These are phyloP conservation scores for Globisporangium nodosum DNA, from an alignment of 352 stramenopile species.

Conservation along the genomic window DNA sequence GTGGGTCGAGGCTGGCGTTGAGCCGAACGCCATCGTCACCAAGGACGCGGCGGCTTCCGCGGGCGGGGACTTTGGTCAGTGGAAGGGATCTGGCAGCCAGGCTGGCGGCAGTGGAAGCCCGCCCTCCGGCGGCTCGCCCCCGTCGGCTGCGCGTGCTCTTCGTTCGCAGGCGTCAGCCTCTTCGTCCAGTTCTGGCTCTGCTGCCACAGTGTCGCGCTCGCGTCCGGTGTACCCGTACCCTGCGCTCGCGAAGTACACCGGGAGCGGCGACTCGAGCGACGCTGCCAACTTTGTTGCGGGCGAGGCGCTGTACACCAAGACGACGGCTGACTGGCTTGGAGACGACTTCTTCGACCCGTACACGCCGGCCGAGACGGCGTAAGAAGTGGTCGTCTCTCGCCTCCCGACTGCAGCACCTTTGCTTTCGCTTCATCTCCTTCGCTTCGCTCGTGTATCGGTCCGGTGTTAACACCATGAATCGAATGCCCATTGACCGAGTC, in stretches of 20 bases:
- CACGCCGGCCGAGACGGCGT: not conserved
- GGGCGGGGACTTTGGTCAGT: conserved; percentile 4
- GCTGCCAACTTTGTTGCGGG: conserved; percentile 11
- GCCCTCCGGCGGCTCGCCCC: too few species aligned
- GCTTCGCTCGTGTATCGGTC: too few species aligned
- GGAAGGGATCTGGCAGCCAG: not conserved
- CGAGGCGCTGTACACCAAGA: conserved; percentile 6
- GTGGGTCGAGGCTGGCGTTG: conserved; percentile 28
- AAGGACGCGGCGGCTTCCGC: conserved; percentile 4
- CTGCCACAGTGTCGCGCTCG: conserved; percentile 3
- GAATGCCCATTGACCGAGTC: too few species aligned
- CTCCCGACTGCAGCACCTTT: not conserved
- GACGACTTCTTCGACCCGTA: conserved; percentile 8
- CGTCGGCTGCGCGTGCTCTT: not conserved
- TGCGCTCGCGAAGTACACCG: conserved; percentile 9
- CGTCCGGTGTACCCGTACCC: conserved; percentile 13
- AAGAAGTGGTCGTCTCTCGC: not conserved
- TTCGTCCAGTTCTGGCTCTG: not conserved
- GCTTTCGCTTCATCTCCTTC: too few species aligned
- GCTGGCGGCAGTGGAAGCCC: not conserved
- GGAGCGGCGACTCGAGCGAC: conserved; percentile 7
- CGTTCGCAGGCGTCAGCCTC: not conserved
- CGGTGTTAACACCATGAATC: too few species aligned
- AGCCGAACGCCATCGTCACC: conserved; percentile 22
- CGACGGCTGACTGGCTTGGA: conserved; percentile 7